Conservation (phyloP, 768 basidiomycete species). For the Termitomyces sp. region DNA sequence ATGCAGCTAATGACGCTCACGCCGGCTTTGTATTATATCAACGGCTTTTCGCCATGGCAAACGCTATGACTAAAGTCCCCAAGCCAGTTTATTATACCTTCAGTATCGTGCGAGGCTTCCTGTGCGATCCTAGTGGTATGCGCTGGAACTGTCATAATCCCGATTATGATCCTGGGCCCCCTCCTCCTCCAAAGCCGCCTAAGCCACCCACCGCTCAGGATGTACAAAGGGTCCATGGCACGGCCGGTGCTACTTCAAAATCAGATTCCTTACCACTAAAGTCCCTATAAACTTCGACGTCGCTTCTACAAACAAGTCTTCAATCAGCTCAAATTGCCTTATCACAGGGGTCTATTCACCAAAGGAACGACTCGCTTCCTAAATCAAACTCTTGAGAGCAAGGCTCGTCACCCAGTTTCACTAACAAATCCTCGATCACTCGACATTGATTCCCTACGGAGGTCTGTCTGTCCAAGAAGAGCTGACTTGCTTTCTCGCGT, state of each 20-base stretch:
- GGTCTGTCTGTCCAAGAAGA: neutral
- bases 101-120: conserved; percentile 40
- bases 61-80: conserved; percentile 26
- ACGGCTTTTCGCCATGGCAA: conserved; percentile 39
- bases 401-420: neutral
- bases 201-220: conserved; percentile 17
- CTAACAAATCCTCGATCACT: neutral
- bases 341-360: neutral
- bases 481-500: neutral
- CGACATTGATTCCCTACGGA: neutral
- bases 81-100: conserved; percentile 52
- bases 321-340: neutral
- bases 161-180: conserved; percentile 67
- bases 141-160: conserved; percentile 60
- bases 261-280: neutral
- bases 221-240: conserved; percentile 2
- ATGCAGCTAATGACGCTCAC: conserved; percentile 71
- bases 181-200: conserved; percentile 40
- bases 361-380: neutral
- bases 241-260: neutral
- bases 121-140: conserved; percentile 37
- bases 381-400: neutral
- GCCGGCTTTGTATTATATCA: conserved; percentile 53
- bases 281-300: neutral
- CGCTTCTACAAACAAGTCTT: neutral